Base-by-base conservation (phyloP, 2,329 filamentous ascomycete species). In the Thelonectria rubi region DNA sequence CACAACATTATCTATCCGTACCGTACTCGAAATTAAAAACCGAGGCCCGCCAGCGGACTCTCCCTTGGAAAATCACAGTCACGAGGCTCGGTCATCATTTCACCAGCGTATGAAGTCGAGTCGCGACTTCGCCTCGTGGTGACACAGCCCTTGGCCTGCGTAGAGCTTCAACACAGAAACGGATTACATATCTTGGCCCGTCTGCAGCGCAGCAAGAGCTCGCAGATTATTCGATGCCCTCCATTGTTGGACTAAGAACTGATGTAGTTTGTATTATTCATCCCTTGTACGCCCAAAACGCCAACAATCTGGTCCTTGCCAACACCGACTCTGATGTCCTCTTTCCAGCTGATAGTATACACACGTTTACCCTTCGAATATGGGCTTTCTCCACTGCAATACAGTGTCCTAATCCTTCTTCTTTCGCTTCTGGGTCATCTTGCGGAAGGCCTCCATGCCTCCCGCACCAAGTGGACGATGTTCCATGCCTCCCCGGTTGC, bases 351-450 rank as follows among this genome's bases (percentile, higher is more conserved):
- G 60, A 60, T 67, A 70, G 55, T 59, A 63, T 68, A 63, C 69
- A 69, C 47, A 58, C 37, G 46, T 37, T 14, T 14, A 30, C 6
- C 14, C 34, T 10, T 30, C 21, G 10, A 17, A 54, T 30, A 30
- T 9, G 26, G 2, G 3, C 5, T 30, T 30, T 30, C 20, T 32
- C 20, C 26, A 37, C 20, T n/a, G 15, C 49, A 21, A 45, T n/a
- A 34, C 17, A 37, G 37, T 30, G 21, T 43, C 30, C 65, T 61
- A 71, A 46, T 67, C 65, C 65, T 72, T 72, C 78, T 86, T 86
- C 79, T 88, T 89, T 64, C 81, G 82, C 76, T 86, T 88, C 70
- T 86, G 82, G 10, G 86, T 88, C 82, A 90, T 88, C 77, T 82
- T 87, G 64, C 86, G 81, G 78, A 90, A 90, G 1, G 87, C 87